These are phyloP conservation scores for Paraphoma sp. DNA, from an alignment of 2,329 filamentous ascomycete genomes.

Conservation along the genomic window DNA sequence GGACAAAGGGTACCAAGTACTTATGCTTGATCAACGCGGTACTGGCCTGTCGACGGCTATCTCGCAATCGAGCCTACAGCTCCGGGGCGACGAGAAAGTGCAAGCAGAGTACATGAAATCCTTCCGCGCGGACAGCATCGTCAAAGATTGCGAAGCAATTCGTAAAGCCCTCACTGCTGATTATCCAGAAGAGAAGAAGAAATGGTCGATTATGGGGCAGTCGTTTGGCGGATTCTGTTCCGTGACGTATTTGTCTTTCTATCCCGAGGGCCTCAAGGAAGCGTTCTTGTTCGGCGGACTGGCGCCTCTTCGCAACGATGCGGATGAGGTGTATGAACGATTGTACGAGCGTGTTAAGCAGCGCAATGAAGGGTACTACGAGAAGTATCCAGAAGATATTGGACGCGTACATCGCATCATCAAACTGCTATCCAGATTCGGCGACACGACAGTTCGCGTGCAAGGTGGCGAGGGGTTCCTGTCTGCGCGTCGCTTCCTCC, in stretches of 20 bases:
- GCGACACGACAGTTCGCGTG: conserved; percentile 66
- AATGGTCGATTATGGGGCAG: conserved; percentile 89
- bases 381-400: conserved; percentile 83
- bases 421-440: conserved; percentile 64
- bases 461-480: conserved; percentile 73
- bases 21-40: conserved; percentile 90
- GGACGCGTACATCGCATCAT: conserved; percentile 71
- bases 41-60: conserved; percentile 86
- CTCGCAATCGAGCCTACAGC: conserved; percentile 72
- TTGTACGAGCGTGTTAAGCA: conserved; percentile 73
- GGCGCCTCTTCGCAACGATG: conserved; percentile 73
- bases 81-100: conserved; percentile 66
- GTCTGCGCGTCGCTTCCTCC: conserved; percentile 76
- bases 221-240: conserved; percentile 90
- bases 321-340: conserved; percentile 77
- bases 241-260: conserved; percentile 82
- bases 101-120: conserved; percentile 83
- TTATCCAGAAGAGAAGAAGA: conserved; percentile 71
- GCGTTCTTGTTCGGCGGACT: conserved; percentile 84
- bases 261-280: conserved; percentile 78
- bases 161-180: conserved; percentile 74
- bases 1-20: conserved; percentile 79
- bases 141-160: conserved; percentile 87
- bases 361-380: conserved; percentile 81
- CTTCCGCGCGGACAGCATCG: conserved; percentile 90